Evolutionary conservation across 805 yeast species (phyloP), one percentile per base, ranked within the genome.

Genomic region (Starmerella sp.): DNA sequence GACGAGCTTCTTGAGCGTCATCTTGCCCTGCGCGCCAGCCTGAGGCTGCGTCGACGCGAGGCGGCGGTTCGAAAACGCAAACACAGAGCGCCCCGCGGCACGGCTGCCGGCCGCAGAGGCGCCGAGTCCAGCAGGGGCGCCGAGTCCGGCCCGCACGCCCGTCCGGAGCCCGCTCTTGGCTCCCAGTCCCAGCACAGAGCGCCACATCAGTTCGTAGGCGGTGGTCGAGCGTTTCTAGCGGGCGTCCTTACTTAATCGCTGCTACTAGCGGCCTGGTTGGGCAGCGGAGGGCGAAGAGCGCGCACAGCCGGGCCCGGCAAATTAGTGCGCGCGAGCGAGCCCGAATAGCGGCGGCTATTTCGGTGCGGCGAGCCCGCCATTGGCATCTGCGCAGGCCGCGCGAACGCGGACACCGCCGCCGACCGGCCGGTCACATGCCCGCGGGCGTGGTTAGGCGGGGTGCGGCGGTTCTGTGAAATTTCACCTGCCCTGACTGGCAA

Each of bases 1-100:
- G 64, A 86, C 77, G 59, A 93, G 73, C 10, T 78, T 82, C 67
- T 80, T 86, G 52, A 72, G 53, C 6, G 63, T 54, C 56, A 53
- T 42, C 38, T 45, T 51, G 54, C 60, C 53, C 14, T 42, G 42
- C 6, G 48, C 37, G 14, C 37, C 48, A 2, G 17, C 17, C 15
- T 39, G 30, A 5, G 50, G 15, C 50, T 15, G 31, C 5, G 50
- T 47, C 10, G 50, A 34, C 15, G 41, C 41, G 6, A 47, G 50
- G 5, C 50, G 34, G 32, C 50, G 32, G 22, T 36, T 47, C 3
- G 41, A 35, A 14, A 47, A 47, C 17, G 50, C 41, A 28, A 47
- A 47, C 7, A 39, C 17, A 7, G 9, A 5, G 51, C 29, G 36
- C 5, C 11, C 35, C n/a, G 43, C 22, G 7, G 31, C 39, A 15